Conservation (phyloP, 1,139 yeast species). For the Geotrichum phurueaensis region DNA sequence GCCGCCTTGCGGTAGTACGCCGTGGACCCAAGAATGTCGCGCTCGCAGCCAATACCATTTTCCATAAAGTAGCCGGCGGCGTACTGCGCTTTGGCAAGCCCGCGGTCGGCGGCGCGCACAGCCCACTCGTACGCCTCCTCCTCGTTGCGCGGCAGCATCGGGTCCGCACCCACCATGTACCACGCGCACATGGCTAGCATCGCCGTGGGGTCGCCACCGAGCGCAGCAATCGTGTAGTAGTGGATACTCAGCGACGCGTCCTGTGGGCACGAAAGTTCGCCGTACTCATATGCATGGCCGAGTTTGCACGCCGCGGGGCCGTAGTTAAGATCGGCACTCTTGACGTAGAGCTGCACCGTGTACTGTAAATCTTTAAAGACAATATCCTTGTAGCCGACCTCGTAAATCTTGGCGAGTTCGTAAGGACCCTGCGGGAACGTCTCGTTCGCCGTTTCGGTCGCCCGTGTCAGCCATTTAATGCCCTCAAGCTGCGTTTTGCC, state of each 20-base stretch:
- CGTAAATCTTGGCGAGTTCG: constrained; percentile 81
- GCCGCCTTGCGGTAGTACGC: constrained; percentile 76
- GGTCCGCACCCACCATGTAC: constrained; percentile 89
- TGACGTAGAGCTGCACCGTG: constrained; percentile 79
- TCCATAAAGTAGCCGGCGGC: constrained; percentile 82
- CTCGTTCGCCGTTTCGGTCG: constrained; percentile 77
- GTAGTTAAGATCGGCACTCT: constrained; percentile 86
- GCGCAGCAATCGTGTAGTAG: constrained; percentile 86
- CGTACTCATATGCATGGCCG: constrained; percentile 81
- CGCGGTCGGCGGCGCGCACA: constrained; percentile 67
- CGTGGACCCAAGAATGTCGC: constrained; percentile 53
- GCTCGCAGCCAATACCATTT: constrained; percentile 78
- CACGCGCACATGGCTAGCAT: constrained; percentile 96
- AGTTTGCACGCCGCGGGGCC: constrained; percentile 70
- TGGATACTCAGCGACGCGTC: constrained; percentile 85
- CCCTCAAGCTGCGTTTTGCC: constrained; percentile 74
- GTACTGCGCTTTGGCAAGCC: constrained; percentile 77
- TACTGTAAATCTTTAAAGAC: constrained; percentile 77
- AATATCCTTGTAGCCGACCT: constrained; percentile 78
- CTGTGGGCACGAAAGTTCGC: constrained; percentile 66
- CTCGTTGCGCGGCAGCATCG: constrained; percentile 70
- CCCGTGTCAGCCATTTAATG: constrained; percentile 87
- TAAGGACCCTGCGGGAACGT: constrained; percentile 88
- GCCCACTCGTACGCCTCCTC: constrained; percentile 96
- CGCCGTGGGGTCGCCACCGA: constrained; percentile 79